These are phyloP conservation scores for Przewalskia tangutica DNA, from an alignment of 257 asterid genomes.

Conservation along the genomic window DNA sequence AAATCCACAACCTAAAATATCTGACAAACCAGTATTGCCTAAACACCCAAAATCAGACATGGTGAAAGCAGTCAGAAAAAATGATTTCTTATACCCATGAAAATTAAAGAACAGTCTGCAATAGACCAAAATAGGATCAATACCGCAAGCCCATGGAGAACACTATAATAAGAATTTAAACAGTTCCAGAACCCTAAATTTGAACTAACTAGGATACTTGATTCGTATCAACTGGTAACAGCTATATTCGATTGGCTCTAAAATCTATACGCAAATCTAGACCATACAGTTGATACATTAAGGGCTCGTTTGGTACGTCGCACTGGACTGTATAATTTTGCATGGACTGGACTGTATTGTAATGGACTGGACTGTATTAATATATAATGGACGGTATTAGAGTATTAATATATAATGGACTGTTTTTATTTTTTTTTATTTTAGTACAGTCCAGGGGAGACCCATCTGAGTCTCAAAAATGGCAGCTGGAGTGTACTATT, in stretches of 20 bases:
- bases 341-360: no score
- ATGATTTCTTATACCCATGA: background rate
- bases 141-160: background rate
- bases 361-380: no score
- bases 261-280: background rate
- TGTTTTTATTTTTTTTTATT: no score
- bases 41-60: background rate
- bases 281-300: background rate
- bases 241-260: background rate
- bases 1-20: background rate
- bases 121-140: background rate
- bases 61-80: background rate
- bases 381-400: no score
- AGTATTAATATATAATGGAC: no score
- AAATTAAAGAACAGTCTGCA: background rate
- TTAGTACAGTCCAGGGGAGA: no score
- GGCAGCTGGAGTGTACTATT: no score
- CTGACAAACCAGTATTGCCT: background rate
- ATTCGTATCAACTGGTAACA: background rate
- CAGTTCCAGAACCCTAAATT: background rate
- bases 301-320: no score
- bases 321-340: no score
- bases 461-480: no score
- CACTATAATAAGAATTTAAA: background rate
- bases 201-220: background rate